Evolutionary conservation across 2,329 filamentous ascomycete species (phyloP).

Genomic region (Hypoxylon sp.): DNA sequence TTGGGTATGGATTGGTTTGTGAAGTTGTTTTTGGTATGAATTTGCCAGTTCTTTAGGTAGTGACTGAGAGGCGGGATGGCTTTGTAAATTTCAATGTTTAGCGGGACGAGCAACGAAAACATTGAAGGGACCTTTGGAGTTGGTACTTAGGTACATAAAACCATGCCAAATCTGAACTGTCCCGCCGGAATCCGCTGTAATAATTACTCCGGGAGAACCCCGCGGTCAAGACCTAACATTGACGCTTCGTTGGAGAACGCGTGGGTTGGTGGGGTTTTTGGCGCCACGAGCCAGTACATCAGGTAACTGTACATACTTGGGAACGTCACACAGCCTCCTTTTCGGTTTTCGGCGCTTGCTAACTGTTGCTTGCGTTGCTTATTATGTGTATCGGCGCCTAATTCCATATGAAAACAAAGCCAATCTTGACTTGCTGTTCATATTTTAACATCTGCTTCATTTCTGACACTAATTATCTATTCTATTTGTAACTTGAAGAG

Average conservation of each 20-base stretch:
- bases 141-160: slow-evolving; percentile 7
- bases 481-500: background rate
- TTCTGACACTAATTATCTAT: background rate
- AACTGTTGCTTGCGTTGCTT: slow-evolving; percentile 4
- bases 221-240: slow-evolving; percentile 1
- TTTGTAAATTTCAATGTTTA: slow-evolving; percentile 47
- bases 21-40: slow-evolving; percentile 1
- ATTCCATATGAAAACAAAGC: slow-evolving; percentile 30
- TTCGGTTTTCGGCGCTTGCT: slow-evolving; percentile 39
- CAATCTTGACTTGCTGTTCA: slow-evolving; percentile 10
- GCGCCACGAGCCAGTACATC: background rate
- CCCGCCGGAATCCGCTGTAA: slow-evolving; percentile 49
- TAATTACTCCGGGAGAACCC: slow-evolving; percentile 43
- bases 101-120: slow-evolving; percentile 17
- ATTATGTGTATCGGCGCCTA: slow-evolving; percentile 24
- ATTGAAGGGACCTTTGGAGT: slow-evolving; percentile 1
- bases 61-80: slow-evolving; percentile 45
- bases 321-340: slow-evolving; percentile 35
- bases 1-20: background rate
- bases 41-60: background rate
- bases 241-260: slow-evolving; percentile 10
- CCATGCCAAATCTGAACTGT: slow-evolving; percentile 22
- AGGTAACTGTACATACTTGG: background rate
- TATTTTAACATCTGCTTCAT: background rate
- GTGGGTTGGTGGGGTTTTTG: slow-evolving; percentile 37